Conservation (phyloP, 345 rosid species). For the Litchi chinensis region DNA sequence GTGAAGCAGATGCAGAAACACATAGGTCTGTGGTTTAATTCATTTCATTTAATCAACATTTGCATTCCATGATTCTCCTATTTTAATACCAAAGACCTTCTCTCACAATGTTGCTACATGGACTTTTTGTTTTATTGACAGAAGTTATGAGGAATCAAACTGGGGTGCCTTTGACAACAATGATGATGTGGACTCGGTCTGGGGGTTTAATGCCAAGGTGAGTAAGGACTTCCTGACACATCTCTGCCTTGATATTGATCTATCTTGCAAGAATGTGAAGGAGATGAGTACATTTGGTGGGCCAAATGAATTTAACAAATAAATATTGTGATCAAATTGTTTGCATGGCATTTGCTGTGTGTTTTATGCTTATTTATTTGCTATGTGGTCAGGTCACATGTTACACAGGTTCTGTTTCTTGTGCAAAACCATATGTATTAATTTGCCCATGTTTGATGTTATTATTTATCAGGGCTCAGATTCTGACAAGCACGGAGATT, state of each 20-base stretch:
- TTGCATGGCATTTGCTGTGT: not conserved
- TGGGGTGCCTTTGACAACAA: slow-evolving; percentile 95
- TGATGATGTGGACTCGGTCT: slow-evolving; percentile 89
- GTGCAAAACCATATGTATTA: not conserved
- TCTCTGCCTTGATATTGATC: not conserved
- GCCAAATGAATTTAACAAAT: not conserved
- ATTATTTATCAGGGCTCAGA: slow-evolving; percentile 46
- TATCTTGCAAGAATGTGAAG: not conserved
- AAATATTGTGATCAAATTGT: not conserved
- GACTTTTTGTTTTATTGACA: slow-evolving; percentile 24
- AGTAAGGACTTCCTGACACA: slow-evolving; percentile 26
- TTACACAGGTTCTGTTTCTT: slow-evolving; percentile 11
- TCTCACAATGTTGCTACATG: slow-evolving; percentile 8
- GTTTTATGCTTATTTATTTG: not conserved
- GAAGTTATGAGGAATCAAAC: slow-evolving; percentile 84
- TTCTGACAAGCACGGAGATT: slow-evolving; percentile 45
- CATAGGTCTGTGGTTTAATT: slow-evolving; percentile 42
- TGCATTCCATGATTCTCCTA: not conserved
- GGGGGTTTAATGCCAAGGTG: slow-evolving; percentile 93
- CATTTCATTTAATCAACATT: not conserved
- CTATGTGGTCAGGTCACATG: not conserved
- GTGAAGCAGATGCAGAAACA: slow-evolving; percentile 60
- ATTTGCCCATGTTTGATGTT: slow-evolving; percentile 11
- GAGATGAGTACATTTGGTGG: not conserved
- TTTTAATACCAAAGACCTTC: not conserved